Percentiles rank a stretch among this genome's conserved stretches.
Evolutionary conservation across 768 basidiomycete species (phyloP).

Genomic region (Rubroboletus satanas): DNA sequence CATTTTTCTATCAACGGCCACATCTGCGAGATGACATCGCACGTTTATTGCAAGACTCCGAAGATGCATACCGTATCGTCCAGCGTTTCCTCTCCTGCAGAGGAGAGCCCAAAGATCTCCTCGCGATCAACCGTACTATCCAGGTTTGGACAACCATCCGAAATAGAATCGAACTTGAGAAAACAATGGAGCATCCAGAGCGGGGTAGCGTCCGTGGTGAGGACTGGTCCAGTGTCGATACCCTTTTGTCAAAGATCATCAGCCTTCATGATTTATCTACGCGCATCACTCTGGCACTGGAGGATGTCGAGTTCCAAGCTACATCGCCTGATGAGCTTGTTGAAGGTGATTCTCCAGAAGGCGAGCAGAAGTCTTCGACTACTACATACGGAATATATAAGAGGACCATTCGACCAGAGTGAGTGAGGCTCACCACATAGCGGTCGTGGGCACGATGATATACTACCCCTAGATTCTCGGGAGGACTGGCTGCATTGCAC

Average conservation of each 20-base stretch:
- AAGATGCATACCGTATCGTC: constrained; percentile 71
- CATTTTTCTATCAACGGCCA: constrained; percentile 58
- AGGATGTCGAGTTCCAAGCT: constrained; percentile 24
- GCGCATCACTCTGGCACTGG: constrained; percentile 52
- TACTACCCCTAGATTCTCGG: constrained; percentile 48
- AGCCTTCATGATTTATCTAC: constrained; percentile 50
- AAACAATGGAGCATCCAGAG: constrained; percentile 42
- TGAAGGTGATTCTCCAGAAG: constrained; percentile 18
- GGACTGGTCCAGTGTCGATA: constrained; percentile 59
- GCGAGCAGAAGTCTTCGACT: constrained; percentile 14
- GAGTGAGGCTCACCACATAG: constrained; percentile 11
- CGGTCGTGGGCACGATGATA: not conserved
- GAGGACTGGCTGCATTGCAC: constrained; percentile 49
- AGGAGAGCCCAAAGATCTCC: constrained; percentile 63
- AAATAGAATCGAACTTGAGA: constrained; percentile 53
- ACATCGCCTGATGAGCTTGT: constrained; percentile 20
- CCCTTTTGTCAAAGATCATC: constrained; percentile 49
- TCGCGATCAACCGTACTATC: constrained; percentile 61
- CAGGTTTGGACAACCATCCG: constrained; percentile 53
- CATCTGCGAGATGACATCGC: constrained; percentile 65
- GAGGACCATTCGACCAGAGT: constrained; percentile 70
- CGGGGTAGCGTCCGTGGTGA: constrained; percentile 12
- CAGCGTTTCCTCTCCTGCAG: constrained; percentile 72
- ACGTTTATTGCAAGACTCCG: constrained; percentile 50
- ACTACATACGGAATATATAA: constrained; percentile 35